A percentile compares a stretch with the other conserved stretches of the same genome.
phyloP scores from a whole-genome alignment of 2,329 filamentous ascomycete species.

The Bisporella sp. region DNA sequence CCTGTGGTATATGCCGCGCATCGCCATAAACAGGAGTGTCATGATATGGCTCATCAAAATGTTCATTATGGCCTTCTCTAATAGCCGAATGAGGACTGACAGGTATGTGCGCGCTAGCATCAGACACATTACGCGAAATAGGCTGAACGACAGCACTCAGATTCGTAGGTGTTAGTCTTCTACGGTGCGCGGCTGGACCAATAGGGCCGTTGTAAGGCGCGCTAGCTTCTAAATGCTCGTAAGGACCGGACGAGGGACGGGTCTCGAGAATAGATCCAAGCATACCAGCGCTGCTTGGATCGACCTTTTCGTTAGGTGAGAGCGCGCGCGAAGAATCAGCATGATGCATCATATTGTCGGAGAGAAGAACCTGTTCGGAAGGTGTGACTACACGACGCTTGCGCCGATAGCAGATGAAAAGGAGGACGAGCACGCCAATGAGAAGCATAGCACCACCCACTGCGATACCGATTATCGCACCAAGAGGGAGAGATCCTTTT shows the following conservation, averaged over 20 bases:
- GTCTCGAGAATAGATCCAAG: neutral
- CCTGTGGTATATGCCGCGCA: conserved; percentile 12
- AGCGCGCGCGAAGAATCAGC: neutral
- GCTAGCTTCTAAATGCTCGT: neutral
- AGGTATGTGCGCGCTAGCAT: neutral
- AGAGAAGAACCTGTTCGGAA: neutral
- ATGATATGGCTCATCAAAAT: neutral
- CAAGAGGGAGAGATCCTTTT: neutral
- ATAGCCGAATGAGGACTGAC: neutral
- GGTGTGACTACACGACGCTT: neutral
- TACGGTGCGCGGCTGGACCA: neutral
- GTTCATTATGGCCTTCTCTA: neutral
- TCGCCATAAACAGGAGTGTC: conserved; percentile 14
- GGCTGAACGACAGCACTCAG: neutral
- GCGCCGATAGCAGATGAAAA: neutral
- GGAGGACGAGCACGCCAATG: neutral
- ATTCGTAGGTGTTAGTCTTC: neutral
- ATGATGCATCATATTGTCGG: neutral
- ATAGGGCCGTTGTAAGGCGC: neutral
- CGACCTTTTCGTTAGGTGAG: neutral
- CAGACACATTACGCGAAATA: neutral
- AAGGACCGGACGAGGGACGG: neutral
- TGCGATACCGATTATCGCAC: neutral
- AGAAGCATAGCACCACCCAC: neutral
- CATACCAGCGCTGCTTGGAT: neutral